Conservation (phyloP, 176 grass and related monocot species). For the Pontederia paniculata region DNA sequence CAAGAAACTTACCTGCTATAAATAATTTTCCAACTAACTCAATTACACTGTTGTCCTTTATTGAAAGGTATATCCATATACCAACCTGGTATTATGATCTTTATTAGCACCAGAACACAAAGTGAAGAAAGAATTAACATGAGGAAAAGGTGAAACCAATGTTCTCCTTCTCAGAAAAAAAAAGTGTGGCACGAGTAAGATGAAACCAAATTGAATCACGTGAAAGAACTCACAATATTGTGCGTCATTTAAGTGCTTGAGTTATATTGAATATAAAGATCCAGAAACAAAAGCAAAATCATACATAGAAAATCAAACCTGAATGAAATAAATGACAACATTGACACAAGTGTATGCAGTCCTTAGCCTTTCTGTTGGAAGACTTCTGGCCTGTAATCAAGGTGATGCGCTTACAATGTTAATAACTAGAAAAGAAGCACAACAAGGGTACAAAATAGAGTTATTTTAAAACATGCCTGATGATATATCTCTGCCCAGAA, state of each 20-base stretch:
- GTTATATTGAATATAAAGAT: not conserved
- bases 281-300: not conserved
- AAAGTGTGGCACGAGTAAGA: too few species aligned
- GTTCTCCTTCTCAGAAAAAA: too few species aligned
- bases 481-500: conserved; percentile 99
- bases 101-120: conserved; percentile 1
- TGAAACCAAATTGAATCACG: too few species aligned
- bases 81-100: conserved; percentile 28
- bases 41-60: conserved; percentile 35
- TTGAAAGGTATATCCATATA: conserved; percentile 69
- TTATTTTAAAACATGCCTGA: conserved; percentile 38
- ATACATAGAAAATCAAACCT: conserved; percentile 35
- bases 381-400: conserved; percentile 43
- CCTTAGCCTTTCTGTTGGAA: conserved; percentile 67
- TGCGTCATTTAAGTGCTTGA: not conserved
- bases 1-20: conserved; percentile 48
- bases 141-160: not conserved
- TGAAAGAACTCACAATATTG: too few species aligned
- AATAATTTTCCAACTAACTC: conserved; percentile 58
- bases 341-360: conserved; percentile 50
- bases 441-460: not conserved
- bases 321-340: conserved; percentile 55
- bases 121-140: not conserved
- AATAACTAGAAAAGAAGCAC: conserved; percentile 4
- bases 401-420: conserved; percentile 5